phyloP scores from a whole-genome alignment of 768 basidiomycete species.

The Leccinellum albellum region DNA sequence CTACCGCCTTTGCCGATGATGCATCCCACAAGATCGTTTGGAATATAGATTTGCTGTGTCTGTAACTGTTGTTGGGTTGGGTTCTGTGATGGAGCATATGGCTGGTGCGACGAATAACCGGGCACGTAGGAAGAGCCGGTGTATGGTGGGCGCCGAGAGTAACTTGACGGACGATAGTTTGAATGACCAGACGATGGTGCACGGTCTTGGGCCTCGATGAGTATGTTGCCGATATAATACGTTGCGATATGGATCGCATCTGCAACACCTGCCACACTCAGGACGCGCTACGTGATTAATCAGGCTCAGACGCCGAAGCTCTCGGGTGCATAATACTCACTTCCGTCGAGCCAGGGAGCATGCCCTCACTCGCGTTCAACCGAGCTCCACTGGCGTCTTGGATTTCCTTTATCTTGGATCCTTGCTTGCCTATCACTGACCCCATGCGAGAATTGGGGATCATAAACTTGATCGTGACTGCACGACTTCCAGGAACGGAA shows the following conservation, averaged over 20 bases:
- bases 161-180: slow-evolving; percentile 62
- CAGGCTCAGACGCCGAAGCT: slow-evolving; percentile 5
- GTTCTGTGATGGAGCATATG: slow-evolving; percentile 50
- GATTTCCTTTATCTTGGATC: slow-evolving; percentile 98
- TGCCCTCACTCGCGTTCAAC: slow-evolving; percentile 94
- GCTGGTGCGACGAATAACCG: slow-evolving; percentile 48
- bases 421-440: slow-evolving; percentile 96
- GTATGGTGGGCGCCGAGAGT: slow-evolving; percentile 45
- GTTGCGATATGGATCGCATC: slow-evolving; percentile 99
- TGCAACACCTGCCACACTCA: slow-evolving; percentile 97
- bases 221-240: slow-evolving; percentile 97
- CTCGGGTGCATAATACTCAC: slow-evolving; percentile 39
- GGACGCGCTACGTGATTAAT: slow-evolving; percentile 67
- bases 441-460: slow-evolving; percentile 99
- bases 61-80: slow-evolving; percentile 74
- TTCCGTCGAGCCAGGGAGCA: slow-evolving; percentile 99
- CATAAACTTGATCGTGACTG: slow-evolving; percentile 99
- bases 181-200: slow-evolving; percentile 61
- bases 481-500: slow-evolving; percentile 95
- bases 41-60: slow-evolving; percentile 97
- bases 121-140: slow-evolving; percentile 67
- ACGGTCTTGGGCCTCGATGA: slow-evolving; percentile 88
- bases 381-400: slow-evolving; percentile 97
- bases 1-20: slow-evolving; percentile 98
- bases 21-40: slow-evolving; percentile 93